Percentiles rank a stretch among this genome's conserved stretches.
Evolutionary conservation across 495 filamentous ascomycete genomes (phyloP).

Genomic region (Podospora anserina): DNA sequence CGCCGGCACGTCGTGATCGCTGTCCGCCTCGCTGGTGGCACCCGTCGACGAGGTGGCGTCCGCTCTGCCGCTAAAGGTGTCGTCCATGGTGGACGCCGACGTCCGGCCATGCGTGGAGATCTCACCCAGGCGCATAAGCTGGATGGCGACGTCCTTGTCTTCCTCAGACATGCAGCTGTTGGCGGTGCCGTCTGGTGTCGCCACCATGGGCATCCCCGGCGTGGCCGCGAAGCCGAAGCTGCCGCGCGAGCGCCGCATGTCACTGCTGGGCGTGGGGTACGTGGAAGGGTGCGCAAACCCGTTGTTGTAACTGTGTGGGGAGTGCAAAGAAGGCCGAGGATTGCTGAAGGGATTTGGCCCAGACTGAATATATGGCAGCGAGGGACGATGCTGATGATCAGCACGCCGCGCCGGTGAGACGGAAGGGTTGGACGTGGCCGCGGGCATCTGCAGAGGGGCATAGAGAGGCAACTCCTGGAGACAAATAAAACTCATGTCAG

Average conservation of each 20-base stretch:
- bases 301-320: slow-evolving; percentile 70
- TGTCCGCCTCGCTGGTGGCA: slow-evolving; percentile 73
- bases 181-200: slow-evolving; percentile 91
- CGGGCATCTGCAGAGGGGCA: slow-evolving; percentile 87
- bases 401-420: slow-evolving; percentile 82
- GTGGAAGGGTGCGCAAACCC: slow-evolving; percentile 43
- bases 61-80: slow-evolving; percentile 82
- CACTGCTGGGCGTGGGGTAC: slow-evolving; percentile 57
- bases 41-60: slow-evolving; percentile 82
- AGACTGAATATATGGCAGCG: slow-evolving; percentile 67
- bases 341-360: slow-evolving; percentile 72
- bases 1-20: slow-evolving; percentile 66
- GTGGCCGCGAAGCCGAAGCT: slow-evolving; percentile 52
- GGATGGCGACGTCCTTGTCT: slow-evolving; percentile 95
- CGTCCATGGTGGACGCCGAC: slow-evolving; percentile 89
- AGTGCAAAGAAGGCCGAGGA: slow-evolving; percentile 62
- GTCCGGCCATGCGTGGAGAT: slow-evolving; percentile 84
- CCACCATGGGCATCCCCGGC: slow-evolving; percentile 58
- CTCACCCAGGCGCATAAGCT: slow-evolving; percentile 92
- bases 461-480: slow-evolving; percentile 88
- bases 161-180: slow-evolving; percentile 95
- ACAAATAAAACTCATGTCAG: slow-evolving; percentile 21
- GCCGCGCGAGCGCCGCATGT: slow-evolving; percentile 64
- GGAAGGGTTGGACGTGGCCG: slow-evolving; percentile 83
- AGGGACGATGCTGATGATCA: slow-evolving; percentile 49